A percentile compares a stretch with the other conserved stretches of the same genome.
Evolutionary conservation across 78 protist species (phyloP).

Genomic region (Dictyostelium purpureum): DNA sequence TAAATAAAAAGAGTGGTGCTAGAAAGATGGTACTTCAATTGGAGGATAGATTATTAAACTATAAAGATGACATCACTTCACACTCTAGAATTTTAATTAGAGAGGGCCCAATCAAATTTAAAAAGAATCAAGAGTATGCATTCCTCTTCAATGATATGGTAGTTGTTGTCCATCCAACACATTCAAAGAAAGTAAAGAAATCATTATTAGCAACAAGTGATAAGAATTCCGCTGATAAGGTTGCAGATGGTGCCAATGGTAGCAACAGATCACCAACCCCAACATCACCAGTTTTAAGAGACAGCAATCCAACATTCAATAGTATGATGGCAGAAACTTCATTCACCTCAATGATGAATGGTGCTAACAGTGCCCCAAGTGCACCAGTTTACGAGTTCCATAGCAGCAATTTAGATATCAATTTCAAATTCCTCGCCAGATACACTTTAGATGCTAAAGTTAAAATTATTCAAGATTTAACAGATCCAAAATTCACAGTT

Average conservation of each 20-base stretch:
- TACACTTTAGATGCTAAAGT: slow-evolving; percentile 34
- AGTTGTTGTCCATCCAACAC: slow-evolving; percentile 52
- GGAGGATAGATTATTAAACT: slow-evolving; percentile 51
- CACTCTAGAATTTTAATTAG: slow-evolving; percentile 27
- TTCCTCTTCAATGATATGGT: slow-evolving; percentile 65
- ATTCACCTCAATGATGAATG: too few species aligned
- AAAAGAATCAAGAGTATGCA: slow-evolving; percentile 44
- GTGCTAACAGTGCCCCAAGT: background rate
- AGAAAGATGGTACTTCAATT: slow-evolving; percentile 23
- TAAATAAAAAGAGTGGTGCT: slow-evolving; percentile 29
- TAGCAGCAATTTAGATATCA: background rate
- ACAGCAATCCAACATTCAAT: too few species aligned
- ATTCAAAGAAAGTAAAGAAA: slow-evolving; percentile 9
- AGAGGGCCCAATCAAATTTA: slow-evolving; percentile 56
- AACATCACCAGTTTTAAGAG: background rate
- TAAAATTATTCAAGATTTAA: slow-evolving; percentile 55
- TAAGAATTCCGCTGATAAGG: background rate
- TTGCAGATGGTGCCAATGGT: background rate
- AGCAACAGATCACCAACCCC: background rate
- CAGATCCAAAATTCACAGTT: slow-evolving; percentile 39
- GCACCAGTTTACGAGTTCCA: background rate
- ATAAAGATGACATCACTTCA: slow-evolving; percentile 60
- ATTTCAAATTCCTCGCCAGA: slow-evolving; percentile 38
- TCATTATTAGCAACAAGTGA: background rate
- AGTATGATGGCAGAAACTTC: too few species aligned